These are phyloP conservation scores for Candida andamanensis DNA, from an alignment of 805 yeast species.

Conservation along the genomic window DNA sequence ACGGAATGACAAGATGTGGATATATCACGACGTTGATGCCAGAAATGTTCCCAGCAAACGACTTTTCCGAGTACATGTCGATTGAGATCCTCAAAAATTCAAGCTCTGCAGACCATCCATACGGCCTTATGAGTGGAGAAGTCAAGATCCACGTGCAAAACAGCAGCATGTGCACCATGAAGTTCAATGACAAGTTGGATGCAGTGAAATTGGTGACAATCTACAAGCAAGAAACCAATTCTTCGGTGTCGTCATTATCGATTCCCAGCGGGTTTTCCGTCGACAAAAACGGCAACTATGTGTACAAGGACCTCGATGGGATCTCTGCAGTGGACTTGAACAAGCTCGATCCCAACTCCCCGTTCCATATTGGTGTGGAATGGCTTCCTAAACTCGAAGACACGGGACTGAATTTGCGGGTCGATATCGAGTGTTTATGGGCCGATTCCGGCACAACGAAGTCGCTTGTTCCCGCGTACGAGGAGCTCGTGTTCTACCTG, in stretches of 20 bases:
- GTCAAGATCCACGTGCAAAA: slow-evolving; percentile 52
- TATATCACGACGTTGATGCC: slow-evolving; percentile 50
- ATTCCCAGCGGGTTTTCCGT: slow-evolving; percentile 44
- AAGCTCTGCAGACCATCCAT: slow-evolving; percentile 43
- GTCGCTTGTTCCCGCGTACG: slow-evolving; percentile 60
- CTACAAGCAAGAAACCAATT: slow-evolving; percentile 23
- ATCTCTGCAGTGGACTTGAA: slow-evolving; percentile 61
- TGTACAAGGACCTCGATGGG: slow-evolving; percentile 54
- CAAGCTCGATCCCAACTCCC: slow-evolving; percentile 55
- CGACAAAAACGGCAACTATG: slow-evolving; percentile 37
- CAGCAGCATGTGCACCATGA: slow-evolving; percentile 60
- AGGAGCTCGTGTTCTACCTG: slow-evolving; percentile 62
- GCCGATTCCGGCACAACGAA: slow-evolving; percentile 53
- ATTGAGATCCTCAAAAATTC: slow-evolving; percentile 50
- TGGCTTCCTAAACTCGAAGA: slow-evolving; percentile 67
- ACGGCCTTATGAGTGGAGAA: slow-evolving; percentile 63
- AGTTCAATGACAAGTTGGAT: slow-evolving; percentile 42
- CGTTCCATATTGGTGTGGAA: slow-evolving; percentile 60
- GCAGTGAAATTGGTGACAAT: slow-evolving; percentile 64
- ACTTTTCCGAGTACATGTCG: slow-evolving; percentile 41
- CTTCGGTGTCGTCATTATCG: slow-evolving; percentile 8
- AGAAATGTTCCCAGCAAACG: slow-evolving; percentile 24
- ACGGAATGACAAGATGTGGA: slow-evolving; percentile 50
- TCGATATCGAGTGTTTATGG: slow-evolving; percentile 69
- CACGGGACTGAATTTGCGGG: slow-evolving; percentile 40